Evolutionary conservation across 192 early-diverging fungal species (phyloP), one percentile per base, ranked within the genome.

Genomic region (Anaeromyces robustus): DNA sequence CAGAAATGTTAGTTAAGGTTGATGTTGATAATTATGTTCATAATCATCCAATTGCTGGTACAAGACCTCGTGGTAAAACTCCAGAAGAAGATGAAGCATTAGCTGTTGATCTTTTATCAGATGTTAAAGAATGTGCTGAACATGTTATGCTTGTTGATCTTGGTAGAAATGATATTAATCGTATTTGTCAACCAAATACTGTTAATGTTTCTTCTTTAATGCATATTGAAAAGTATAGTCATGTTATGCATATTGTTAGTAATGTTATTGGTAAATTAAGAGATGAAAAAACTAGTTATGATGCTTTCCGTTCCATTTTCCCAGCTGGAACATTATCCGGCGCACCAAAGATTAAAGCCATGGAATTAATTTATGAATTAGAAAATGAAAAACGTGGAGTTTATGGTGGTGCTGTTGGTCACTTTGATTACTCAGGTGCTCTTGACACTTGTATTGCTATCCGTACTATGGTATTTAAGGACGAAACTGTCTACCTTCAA

Each of bases 221-320:
- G 98, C 92, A 95, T 78, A 92, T 99, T 82, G 98, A 99, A 85
- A 88, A 92, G 29, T 99, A 98, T 83, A 93, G 93, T 32, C 97
- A 99, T 84, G 98, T 99, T 37, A 99, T 99, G 97, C 98, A 99
- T 83, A 99, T 99, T 87, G 98, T 99, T n/a, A 93, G 92, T 82
- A 93, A 98, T 83, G 95, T 99, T 2, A 94, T 93, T 19, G 98
- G 98, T 77, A 89, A 89, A 81, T 86, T 99, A 78, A 89, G 98
- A 77, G 86, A 87, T n/a, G 97, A 90, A 34, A 95, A 96, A 86
- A 95, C 96, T 22, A 89, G 90, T 29, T 98, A 92, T 86, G 96
- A 98, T 85, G 97, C 97, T 0, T 98, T 99, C 89, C 89, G 98
- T 77, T 94, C 95, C 28, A 97, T 98, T 77, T 98, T 99, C 86